Conservation (phyloP, 345 rosid genomes). For the Camelina laxa region DNA sequence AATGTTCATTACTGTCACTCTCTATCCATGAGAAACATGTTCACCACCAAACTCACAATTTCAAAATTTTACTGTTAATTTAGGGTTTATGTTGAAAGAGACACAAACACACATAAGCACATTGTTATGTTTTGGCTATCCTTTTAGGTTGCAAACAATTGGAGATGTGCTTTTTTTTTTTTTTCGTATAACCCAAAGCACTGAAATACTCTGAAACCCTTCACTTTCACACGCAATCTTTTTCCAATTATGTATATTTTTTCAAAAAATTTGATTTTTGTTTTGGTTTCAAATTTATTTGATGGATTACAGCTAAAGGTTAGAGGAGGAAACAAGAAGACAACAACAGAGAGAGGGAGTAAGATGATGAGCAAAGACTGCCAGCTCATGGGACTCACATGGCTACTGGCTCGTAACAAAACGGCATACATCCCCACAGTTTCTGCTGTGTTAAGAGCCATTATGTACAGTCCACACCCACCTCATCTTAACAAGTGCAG, state of each 20-base stretch:
- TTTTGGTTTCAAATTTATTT: neutral
- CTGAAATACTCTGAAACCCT: conserved; percentile 33
- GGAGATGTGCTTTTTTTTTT: conserved; percentile 41
- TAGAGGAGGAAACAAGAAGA: conserved; percentile 61
- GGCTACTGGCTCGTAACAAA: conserved; percentile 96
- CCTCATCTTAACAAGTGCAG: conserved; percentile 82
- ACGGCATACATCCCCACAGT: conserved; percentile 97
- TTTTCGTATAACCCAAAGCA: conserved; percentile 42
- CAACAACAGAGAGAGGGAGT: conserved; percentile 64
- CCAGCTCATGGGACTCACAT: conserved; percentile 97
- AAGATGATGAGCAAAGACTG: conserved; percentile 94
- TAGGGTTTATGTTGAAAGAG: conserved; percentile 38
- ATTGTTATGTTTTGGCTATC: conserved; percentile 37
- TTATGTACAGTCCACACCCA: conserved; percentile 88
- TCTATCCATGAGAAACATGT: conserved; percentile 21
- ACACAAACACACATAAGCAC: conserved; percentile 13
- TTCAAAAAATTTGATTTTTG: neutral
- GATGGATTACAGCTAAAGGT: conserved; percentile 64
- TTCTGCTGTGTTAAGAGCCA: conserved; percentile 90
- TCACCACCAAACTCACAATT: neutral
- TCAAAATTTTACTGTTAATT: conserved; percentile 18
- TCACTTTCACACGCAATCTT: conserved; percentile 24
- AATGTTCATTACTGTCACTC: conserved; percentile 40
- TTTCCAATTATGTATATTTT: neutral
- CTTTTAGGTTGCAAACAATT: conserved; percentile 49